Base-by-base conservation (phyloP, 2,329 filamentous ascomycete genomes). In the Verticillium klebahnii region DNA sequence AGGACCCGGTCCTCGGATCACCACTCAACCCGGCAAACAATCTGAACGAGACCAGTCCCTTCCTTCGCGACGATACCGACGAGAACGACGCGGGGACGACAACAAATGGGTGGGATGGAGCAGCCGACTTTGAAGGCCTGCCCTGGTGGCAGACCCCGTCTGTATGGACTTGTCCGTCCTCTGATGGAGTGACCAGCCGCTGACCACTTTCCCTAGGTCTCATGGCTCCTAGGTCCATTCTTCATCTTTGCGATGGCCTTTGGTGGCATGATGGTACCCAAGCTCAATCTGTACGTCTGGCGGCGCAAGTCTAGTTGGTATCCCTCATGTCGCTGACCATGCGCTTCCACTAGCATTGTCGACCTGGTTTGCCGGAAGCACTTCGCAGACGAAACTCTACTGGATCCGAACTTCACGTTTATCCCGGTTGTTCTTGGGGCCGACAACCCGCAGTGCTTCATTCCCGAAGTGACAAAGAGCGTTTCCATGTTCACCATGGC, bases 241-340 rank as follows among this genome's bases (percentile, higher is more conserved):
- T 82, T 90, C 61, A 75, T 97, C 55, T 94, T 92, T 71, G 92
- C 92, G 0, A 79, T 96, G 60, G 93, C 93, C 0, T 94, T 95
- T 74, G 95, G 94, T 36, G 92, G 92, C 61, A 85, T 91, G 7
- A 80, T 95, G 8, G 91, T 97, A 9, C 93, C 94, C 11, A 95
- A 90, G 73, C 82, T 97, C 65, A 96, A 97, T 70, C 78, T 97
- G 75, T 86, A 75, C 73, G 83, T 68, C 60, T 58, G 64, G n/a
- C 3, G 32, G 66, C 62, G 31, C 19, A 25, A 14, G 8, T 19
- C 19, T 3, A 11, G 6, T 11, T 14, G 19, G 2, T 7, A 45
- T 12, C 17, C 52, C 5, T 25, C 25, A 25, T 7, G 5, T n/a
- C 32, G n/a, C 29, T 34, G n/a, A 23, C 32, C 32, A 34, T 34